Base-by-base conservation (phyloP, 352 stramenopile genomes). In the Thraustochytrium striatum region DNA sequence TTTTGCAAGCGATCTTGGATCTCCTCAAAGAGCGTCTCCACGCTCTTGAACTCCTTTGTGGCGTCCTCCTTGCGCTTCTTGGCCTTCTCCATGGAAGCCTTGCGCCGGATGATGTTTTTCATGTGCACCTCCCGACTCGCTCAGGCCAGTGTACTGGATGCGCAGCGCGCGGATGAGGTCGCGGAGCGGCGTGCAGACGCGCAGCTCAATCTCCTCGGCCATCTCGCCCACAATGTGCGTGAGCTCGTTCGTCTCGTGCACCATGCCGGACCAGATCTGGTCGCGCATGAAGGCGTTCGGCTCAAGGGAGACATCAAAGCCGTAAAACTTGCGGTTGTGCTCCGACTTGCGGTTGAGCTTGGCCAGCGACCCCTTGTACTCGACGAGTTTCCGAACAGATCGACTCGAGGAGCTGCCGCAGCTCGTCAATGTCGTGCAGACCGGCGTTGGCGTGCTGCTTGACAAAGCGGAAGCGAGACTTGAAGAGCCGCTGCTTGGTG, bases 401-500 rank as follows among this genome's bases (percentile, higher is more conserved):
- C 13, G n/a, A n/a, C 16, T 75, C 65, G 25, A 75, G 13, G 3
- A 75, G 33, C 3, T 35, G 3, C 5, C 7, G 5, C 11, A 75
- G 65, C 39, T 58, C 7, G 11, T 41, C 16, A 7, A 75, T 43
- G 52, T 75, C 65, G 0, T 70, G 28, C 44, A 75, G 65, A 41
- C 65, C 65, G 50, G 65, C 44, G 21, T 13, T 19, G 3, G 65
- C 65, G 50, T 75, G 52, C 0, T 43, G 39, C 39, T 75, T 80
- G 39, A 80, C 70, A 16, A 80, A 47, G 8, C 25, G 21, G 47
- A 80, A 80, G 32, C 58, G 55, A 8, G 70, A 30, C 21, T 38
- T 28, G 25, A 80, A 80, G 28, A 80, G 39, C 5, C 55, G 55
- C 57, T 80, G 36, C 43, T 80, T 80, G 55, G 70, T 80, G 7